Evolutionary conservation across 495 filamentous ascomycete genomes (phyloP), one percentile per base, ranked within the genome.

Genomic region (Penicillium riverlandense): DNA sequence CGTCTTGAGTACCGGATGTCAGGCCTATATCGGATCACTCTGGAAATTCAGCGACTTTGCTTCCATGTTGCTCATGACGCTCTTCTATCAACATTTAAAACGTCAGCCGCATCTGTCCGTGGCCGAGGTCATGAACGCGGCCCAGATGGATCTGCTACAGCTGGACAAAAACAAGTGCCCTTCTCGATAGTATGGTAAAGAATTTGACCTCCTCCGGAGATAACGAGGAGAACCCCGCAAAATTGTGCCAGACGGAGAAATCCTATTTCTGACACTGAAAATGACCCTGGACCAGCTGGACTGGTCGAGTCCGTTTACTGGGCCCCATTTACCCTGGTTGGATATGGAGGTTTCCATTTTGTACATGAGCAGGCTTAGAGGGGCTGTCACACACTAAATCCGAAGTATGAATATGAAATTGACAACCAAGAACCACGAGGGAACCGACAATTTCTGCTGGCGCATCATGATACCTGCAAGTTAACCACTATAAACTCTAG

Each of bases 21-120:
- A 61, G 44, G 57, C 54, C 1, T 63, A 58, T 38, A 55, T 61
- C 6, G 57, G 59, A 5, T 48, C 59, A 1, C 44, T 63, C 6
- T 63, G 58, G 58, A 48, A 63, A 49, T 49, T 63, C 4, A 54
- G 48, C 35, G 59, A 63, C 33, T 60, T 63, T 41, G 59, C 39
- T 2, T 61, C 59, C 7, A 61, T 63, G 59, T 28, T 63, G 22
- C 38, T 63, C 27, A 63, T 63, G 59, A 61, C 50, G 0, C 40
- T 63, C 11, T 63, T 63, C 38, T 61, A 63, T 50, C 48, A 46
- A 30, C 35, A 56, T 37, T 30, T 63, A 15, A 56, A 50, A 14
- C 37, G 27, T 2, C 28, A 47, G 4, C 47, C 47, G 4, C 36
- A 40, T 14, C 8, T 45, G 10, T 33, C 47, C 5, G 43, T 61